Conservation (phyloP, 2,329 filamentous ascomycete genomes). For the Fusarium sp. region DNA sequence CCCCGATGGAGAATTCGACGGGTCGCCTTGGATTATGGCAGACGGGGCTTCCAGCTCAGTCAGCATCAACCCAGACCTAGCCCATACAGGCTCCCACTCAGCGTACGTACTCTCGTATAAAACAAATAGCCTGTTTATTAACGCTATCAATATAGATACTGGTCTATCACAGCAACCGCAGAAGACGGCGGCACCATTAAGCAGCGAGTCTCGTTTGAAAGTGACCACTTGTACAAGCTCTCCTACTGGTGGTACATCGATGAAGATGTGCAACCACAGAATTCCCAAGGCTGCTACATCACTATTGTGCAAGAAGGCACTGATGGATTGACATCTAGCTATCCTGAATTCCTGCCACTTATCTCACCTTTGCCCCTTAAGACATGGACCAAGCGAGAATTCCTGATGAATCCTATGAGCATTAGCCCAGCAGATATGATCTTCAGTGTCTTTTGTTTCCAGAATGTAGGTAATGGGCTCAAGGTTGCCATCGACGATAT, state of each 20-base stretch:
- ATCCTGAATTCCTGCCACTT: rapidly evolving
- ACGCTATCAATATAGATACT: background rate
- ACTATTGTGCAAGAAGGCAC: rapidly evolving
- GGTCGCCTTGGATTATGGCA: background rate
- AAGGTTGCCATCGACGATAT: background rate
- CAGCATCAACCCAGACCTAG: background rate
- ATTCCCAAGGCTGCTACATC: background rate
- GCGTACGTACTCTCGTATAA: background rate
- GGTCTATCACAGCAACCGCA: background rate
- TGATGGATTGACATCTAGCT: background rate
- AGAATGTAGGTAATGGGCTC: background rate
- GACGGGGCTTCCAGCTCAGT: background rate
- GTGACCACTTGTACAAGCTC: background rate
- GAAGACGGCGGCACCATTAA: background rate
- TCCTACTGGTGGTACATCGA: background rate
- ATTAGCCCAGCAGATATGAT: background rate
- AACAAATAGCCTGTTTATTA: background rate
- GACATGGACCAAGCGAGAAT: background rate
- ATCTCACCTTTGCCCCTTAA: background rate
- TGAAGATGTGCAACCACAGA: background rate
- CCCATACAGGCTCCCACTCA: background rate
- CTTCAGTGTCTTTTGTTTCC: background rate
- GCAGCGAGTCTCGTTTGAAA: background rate
- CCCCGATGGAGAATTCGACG: background rate
- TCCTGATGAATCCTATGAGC: background rate